Percentiles rank a stretch among this genome's conserved stretches.
Evolutionary conservation across 768 basidiomycete genomes (phyloP).

Genomic region (Albatrellus ellisii): DNA sequence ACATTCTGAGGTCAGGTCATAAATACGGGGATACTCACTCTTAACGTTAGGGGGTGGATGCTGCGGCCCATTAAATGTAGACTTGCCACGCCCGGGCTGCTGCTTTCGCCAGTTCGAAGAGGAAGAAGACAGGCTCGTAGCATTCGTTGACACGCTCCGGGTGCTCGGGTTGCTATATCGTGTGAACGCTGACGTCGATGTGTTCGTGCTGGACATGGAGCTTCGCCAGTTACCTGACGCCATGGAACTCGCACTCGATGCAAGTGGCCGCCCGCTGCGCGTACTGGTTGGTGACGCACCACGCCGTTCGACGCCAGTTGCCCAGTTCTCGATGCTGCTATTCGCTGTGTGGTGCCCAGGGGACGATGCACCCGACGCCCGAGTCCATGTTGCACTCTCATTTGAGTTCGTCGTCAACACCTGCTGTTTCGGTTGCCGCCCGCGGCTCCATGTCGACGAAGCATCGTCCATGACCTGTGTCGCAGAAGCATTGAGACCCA

Average conservation of each 20-base stretch:
- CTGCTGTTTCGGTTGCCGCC: slow-evolving; percentile 1
- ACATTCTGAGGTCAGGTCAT: no score
- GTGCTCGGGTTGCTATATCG: slow-evolving; percentile 59
- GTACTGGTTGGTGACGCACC: slow-evolving; percentile 40
- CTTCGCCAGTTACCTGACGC: slow-evolving; percentile 67
- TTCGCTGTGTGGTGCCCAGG: neutral
- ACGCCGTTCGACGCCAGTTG: slow-evolving; percentile 13
- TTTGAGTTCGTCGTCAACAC: neutral
- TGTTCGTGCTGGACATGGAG: slow-evolving; percentile 59
- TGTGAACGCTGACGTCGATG: slow-evolving; percentile 63
- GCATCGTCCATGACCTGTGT: slow-evolving; percentile 1
- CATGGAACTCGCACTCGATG: slow-evolving; percentile 49
- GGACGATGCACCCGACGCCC: neutral
- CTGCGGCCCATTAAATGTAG: slow-evolving; percentile 3
- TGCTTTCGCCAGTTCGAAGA: slow-evolving; percentile 64
- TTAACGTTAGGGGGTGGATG: slow-evolving; percentile 51
- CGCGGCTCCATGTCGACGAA: slow-evolving; percentile 6
- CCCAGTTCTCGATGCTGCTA: slow-evolving; percentile 1
- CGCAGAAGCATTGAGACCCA: slow-evolving; percentile 44
- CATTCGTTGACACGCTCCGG: slow-evolving; percentile 66
- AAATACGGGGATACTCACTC: slow-evolving; percentile 36
- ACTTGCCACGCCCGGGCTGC: slow-evolving; percentile 3
- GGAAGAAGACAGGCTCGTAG: slow-evolving; percentile 70
- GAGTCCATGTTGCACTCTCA: neutral
- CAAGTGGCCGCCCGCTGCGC: slow-evolving; percentile 36